Base-by-base conservation (phyloP, 257 asterid species). In the Capsicum pubescens region DNA sequence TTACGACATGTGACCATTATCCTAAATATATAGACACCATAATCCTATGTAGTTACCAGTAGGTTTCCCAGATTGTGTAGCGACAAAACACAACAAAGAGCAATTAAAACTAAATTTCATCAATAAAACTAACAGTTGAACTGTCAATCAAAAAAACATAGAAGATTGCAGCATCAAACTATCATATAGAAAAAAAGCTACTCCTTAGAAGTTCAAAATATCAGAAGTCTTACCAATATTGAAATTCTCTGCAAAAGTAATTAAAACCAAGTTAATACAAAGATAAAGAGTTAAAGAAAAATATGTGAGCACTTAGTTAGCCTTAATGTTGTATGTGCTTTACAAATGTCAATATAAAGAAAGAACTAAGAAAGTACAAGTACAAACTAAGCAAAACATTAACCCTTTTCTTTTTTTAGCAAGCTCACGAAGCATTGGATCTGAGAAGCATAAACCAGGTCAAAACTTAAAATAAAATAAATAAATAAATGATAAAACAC, bases 31-130 rank as follows among this genome's bases (percentile, higher is more conserved):
- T 59, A 2, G 52, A 14, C 76, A 61, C 69, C 69, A 61, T 61
- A 19, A 61, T 61, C 69, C 69, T 69, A 69, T 69, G 32, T 74
- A 21, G 81, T 32, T 39, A 50, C 46, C 48, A 54, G 64, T 14
- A 77, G 64, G 48, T 26, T 77, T 1, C 2, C 60, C 81, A 54
- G 64, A 54, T 77, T 21, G 81, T 54, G 81, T 26, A 48, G 81
- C 7, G 26, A 76, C 48, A 76, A 54, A 52, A 76, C 26, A 76
- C 48, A 76, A 52, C 48, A 63, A 76, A 52, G 26, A 54, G 32
- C 26, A 77, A 9, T 76, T 48, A 74, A 16, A 39, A 39, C 44
- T 39, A 74, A 6, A 32, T 7, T 54, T 54, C 81, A 76, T 76
- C 63, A 26, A 54, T 76, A 26, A 76, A 26, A 76, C 64, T 14